A percentile compares a stretch with the other conserved stretches of the same genome.
These are phyloP conservation scores for Trametes polyzona DNA, from an alignment of 1,284 basidiomycete species.

Conservation along the genomic window DNA sequence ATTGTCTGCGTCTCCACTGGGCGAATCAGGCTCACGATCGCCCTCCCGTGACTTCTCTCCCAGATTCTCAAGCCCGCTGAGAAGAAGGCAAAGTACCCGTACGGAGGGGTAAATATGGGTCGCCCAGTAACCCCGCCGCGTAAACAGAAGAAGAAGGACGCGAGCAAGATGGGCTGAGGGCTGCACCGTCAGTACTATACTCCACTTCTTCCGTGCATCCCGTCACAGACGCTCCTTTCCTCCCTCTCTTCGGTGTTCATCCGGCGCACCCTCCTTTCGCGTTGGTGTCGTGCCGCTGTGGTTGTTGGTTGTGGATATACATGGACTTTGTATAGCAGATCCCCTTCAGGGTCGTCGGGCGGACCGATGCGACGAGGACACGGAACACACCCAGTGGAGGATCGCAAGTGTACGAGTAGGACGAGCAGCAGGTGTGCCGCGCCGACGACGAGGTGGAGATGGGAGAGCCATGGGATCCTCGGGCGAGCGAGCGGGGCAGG, in stretches of 20 bases:
- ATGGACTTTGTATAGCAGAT: conserved; percentile 22
- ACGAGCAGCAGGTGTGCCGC: neutral
- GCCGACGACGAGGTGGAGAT: neutral
- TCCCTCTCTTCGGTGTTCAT: conserved; percentile 28
- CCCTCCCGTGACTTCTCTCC: neutral
- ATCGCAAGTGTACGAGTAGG: conserved; percentile 20
- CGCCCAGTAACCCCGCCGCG: conserved; percentile 81
- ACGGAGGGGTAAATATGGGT: conserved; percentile 80
- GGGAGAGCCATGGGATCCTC: neutral
- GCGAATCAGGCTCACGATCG: neutral
- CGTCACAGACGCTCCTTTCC: conserved; percentile 33
- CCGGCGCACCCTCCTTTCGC: conserved; percentile 23
- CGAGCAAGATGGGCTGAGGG: conserved; percentile 66
- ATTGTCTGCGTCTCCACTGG: neutral
- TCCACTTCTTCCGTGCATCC: conserved; percentile 26
- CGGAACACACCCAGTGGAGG: conserved; percentile 19
- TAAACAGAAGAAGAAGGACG: conserved; percentile 85
- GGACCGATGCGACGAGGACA: conserved; percentile 14
- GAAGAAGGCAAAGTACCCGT: conserved; percentile 95
- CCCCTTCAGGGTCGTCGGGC: conserved; percentile 15
- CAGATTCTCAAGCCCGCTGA: conserved; percentile 99
- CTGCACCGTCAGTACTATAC: conserved; percentile 35
- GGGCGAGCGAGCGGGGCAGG: conserved; percentile 2
- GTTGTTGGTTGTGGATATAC: conserved; percentile 28
- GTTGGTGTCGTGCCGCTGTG: conserved; percentile 22